A percentile compares a stretch with the other conserved stretches of the same genome.
These are phyloP conservation scores for Nadsonia starkeyi-henricii DNA, from an alignment of 1,139 yeast genomes.

Conservation along the genomic window DNA sequence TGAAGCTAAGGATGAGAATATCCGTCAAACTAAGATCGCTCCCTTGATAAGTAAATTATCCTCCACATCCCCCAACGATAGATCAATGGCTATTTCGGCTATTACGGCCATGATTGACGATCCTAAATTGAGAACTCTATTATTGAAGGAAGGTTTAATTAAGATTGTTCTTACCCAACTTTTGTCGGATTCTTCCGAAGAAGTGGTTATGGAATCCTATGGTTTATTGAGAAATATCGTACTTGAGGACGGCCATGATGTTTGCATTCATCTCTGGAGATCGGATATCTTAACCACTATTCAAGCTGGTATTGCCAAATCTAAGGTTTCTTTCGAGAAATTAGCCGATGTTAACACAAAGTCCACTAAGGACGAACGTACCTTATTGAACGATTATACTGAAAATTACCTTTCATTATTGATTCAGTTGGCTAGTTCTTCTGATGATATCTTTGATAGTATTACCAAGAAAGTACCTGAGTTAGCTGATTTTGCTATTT, in stretches of 20 bases:
- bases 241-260: constrained; percentile 81
- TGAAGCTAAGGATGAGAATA: constrained; percentile 30
- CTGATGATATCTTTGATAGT: constrained; percentile 44
- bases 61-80: constrained; percentile 54
- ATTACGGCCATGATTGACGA: constrained; percentile 64
- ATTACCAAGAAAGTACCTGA: constrained; percentile 30
- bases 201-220: constrained; percentile 63
- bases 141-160: constrained; percentile 59
- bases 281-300: constrained; percentile 58
- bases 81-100: constrained; percentile 65
- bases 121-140: constrained; percentile 40
- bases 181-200: constrained; percentile 54
- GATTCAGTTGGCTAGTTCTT: constrained; percentile 52
- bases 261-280: constrained; percentile 63
- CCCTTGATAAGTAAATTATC: constrained; percentile 56
- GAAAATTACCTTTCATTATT: constrained; percentile 64
- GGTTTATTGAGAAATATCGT: constrained; percentile 71
- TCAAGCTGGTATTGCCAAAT: constrained; percentile 36
- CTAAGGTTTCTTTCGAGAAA: constrained; percentile 18
- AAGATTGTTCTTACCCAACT: constrained; percentile 49
- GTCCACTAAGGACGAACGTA: constrained; percentile 31
- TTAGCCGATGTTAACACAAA: constrained; percentile 10
- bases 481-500: constrained; percentile 13
- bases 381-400: constrained; percentile 45
- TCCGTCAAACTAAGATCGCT: constrained; percentile 42